A percentile compares a stretch with the other conserved stretches of the same genome.
phyloP scores from a whole-genome alignment of 2,329 filamentous ascomycete genomes.

The Ceratocystis smalleyi region DNA sequence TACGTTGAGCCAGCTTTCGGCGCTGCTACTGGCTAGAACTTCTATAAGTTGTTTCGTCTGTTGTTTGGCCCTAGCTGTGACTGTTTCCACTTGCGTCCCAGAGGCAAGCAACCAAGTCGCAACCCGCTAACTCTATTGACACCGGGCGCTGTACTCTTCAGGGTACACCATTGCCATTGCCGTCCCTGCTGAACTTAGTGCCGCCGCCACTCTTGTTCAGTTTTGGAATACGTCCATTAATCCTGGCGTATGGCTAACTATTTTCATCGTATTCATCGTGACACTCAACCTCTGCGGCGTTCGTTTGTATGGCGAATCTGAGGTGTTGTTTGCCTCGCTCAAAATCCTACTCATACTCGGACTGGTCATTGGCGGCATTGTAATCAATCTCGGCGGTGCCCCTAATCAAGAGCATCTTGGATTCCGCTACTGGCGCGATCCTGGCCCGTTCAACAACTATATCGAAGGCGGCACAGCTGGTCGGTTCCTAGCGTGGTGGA shows the following conservation, averaged over 20 bases:
- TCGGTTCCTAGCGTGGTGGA: conserved; percentile 28
- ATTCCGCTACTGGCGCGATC: conserved; percentile 31
- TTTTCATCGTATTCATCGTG: conserved; percentile 25
- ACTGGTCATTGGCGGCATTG: conserved; percentile 26
- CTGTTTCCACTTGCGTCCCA: no score
- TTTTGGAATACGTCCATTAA: conserved; percentile 26
- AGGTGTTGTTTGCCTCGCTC: conserved; percentile 33
- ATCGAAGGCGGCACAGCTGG: conserved; percentile 23
- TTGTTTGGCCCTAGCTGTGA: no score
- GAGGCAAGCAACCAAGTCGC: no score
- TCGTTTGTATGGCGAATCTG: conserved; percentile 31
- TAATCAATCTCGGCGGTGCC: conserved; percentile 28
- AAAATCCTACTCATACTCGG: conserved; percentile 31
- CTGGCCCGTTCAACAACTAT: conserved; percentile 29
- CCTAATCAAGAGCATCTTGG: conserved; percentile 27
- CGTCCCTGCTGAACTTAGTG: conserved; percentile 27
- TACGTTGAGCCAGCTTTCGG: conserved; percentile 24
- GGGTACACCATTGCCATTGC: conserved; percentile 31
- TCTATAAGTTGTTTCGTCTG: conserved; percentile 1
- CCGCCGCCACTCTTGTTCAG: conserved; percentile 26
- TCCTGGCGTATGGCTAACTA: conserved; percentile 26
- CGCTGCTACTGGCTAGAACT: conserved; percentile 17
- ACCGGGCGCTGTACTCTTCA: conserved; percentile 26
- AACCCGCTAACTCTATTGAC: no score
- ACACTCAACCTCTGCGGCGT: conserved; percentile 27